Conservation (phyloP, 345 rosid genomes). For the Cardamine resedifolia region DNA sequence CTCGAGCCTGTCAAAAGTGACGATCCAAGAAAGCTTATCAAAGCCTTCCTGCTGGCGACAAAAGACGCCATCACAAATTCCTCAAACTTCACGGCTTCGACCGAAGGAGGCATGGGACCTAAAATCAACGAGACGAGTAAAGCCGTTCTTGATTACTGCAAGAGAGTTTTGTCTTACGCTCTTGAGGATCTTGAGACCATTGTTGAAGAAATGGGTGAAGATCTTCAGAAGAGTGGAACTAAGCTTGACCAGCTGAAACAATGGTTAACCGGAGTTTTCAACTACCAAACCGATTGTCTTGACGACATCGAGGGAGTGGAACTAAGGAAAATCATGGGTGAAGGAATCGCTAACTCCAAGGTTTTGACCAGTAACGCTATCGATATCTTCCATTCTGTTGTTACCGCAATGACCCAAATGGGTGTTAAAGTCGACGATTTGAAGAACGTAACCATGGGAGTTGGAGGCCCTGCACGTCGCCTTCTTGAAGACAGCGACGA, state of each 20-base stretch:
- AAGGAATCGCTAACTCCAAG: constrained; percentile 39
- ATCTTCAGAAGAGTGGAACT: constrained; percentile 32
- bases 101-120: constrained; percentile 30
- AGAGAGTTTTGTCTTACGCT: constrained; percentile 36
- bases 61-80: constrained; percentile 41
- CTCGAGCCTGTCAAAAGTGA: constrained; percentile 43
- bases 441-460: constrained; percentile 18
- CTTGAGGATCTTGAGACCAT: constrained; percentile 40
- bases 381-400: constrained; percentile 42
- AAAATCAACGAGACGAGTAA: constrained; percentile 18
- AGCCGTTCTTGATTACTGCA: constrained; percentile 43
- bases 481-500: constrained; percentile 33
- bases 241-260: constrained; percentile 40
- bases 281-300: constrained; percentile 39
- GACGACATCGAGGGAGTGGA: constrained; percentile 38
- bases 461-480: constrained; percentile 36
- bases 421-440: constrained; percentile 27
- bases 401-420: constrained; percentile 31
- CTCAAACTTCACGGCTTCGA: constrained; percentile 41
- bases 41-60: constrained; percentile 42
- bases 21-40: constrained; percentile 52
- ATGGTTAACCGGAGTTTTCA: constrained; percentile 42
- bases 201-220: constrained; percentile 42
- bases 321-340: constrained; percentile 30
- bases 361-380: constrained; percentile 53